Base-by-base conservation (phyloP, 495 filamentous ascomycete genomes). In the Margaritispora aquatica region DNA sequence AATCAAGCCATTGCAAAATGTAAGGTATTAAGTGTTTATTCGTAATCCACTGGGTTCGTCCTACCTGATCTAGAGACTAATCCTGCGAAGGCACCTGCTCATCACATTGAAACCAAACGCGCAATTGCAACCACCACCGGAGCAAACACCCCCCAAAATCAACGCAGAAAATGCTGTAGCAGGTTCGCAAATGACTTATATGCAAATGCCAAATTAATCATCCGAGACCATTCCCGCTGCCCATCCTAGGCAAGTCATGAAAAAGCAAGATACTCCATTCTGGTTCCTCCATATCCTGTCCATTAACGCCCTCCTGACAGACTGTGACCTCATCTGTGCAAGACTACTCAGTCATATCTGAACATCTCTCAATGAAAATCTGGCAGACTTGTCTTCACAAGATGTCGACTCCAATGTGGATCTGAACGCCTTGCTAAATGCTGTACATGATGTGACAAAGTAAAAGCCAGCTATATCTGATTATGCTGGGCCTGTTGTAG, bases 401-500 rank as follows among this genome's bases (percentile, higher is more conserved):
- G 21, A 19, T 48, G 21, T n/a, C 44, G n/a, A n/a, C n/a, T 48
- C 44, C 15, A 23, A 23, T 26, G 54, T 58, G 54, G n/a, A n/a
- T 19, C 15, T 59, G 22, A 52, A 49, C 47, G 57, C 58, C 54
- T 55, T 54, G 62, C 62, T 65, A 57, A 65, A 54, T 65, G 62
- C 62, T 57, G 26, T 23, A 56, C 38, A 4, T 49, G 38, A n/a
- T 17, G 38, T 44, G 29, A 44, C 11, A 54, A 50, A 38, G 20
- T 34, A 50, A 26, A 53, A 29, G 11, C n/a, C 4, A 54, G 19
- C 34, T 26, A 21, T n/a, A 10, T 31, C 17, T 49, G 34, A 51
- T 59, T 56, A 31, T 19, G 31, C 51, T 36, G 29, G 54, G 41
- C 17, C 38, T 19, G 58, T 48, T 17, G 46, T 21, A 24, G 29